Conservation (phyloP, 2,329 filamentous ascomycete species). For the Metarhizium sp. region DNA sequence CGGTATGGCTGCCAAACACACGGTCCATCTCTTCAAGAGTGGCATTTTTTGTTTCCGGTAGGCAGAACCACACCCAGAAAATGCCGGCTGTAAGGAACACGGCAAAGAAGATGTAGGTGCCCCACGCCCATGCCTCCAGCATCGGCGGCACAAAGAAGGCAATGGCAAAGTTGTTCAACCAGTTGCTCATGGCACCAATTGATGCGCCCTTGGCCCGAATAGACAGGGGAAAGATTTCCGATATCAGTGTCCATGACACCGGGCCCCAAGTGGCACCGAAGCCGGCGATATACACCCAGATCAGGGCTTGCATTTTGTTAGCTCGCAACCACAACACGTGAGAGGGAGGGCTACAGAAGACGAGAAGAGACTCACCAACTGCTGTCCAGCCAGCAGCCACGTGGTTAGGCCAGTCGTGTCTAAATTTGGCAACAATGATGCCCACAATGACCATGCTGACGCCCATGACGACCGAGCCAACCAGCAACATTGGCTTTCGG, state of each 20-base stretch:
- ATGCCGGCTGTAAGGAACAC: constrained; percentile 36
- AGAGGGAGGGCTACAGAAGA: not conserved
- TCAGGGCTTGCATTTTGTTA: constrained; percentile 13
- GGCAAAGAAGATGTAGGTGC: constrained; percentile 49
- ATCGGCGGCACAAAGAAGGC: constrained; percentile 35
- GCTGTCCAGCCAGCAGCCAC: constrained; percentile 21
- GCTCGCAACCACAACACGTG: not conserved
- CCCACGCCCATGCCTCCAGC: constrained; percentile 29
- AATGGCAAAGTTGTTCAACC: constrained; percentile 36
- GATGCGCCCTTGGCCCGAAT: constrained; percentile 13
- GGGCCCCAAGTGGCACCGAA: constrained; percentile 35
- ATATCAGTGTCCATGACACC: constrained; percentile 37
- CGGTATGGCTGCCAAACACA: constrained; percentile 34
- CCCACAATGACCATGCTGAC: constrained; percentile 28
- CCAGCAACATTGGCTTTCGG: constrained; percentile 1
- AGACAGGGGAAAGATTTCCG: constrained; percentile 36
- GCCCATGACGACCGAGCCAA: constrained; percentile 17
- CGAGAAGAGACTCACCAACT: constrained; percentile 12
- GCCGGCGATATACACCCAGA: constrained; percentile 41
- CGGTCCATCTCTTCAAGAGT: constrained; percentile 45
- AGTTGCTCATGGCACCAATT: constrained; percentile 23
- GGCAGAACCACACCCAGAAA: constrained; percentile 38
- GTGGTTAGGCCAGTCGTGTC: constrained; percentile 26
- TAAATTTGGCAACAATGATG: constrained; percentile 29
- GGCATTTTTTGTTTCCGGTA: constrained; percentile 45